Percentiles rank a stretch among this genome's conserved stretches.
phyloP scores from a whole-genome alignment of 176 grass and related monocot species.

The Panicum miliaceum region DNA sequence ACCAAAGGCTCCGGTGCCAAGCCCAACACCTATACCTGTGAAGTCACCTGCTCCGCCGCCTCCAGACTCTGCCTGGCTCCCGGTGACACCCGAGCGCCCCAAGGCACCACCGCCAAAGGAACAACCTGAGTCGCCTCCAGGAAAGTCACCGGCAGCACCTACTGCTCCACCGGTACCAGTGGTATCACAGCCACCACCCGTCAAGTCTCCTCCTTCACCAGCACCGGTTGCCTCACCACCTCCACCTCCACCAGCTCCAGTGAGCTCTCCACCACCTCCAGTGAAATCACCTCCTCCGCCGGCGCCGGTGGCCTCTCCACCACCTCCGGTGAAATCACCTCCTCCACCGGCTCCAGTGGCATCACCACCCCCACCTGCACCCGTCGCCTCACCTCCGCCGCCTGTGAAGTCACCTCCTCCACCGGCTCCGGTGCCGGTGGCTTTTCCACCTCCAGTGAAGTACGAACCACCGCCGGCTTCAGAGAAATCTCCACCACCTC shows the following conservation, averaged over 20 bases:
- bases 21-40: too few relatives aligned
- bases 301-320: not conserved
- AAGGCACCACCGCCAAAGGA: constrained; percentile 9
- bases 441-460: too few relatives aligned
- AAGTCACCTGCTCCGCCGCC: constrained; percentile 33
- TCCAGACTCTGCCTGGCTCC: constrained; percentile 2
- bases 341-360: too few relatives aligned
- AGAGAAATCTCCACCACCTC: too few relatives aligned
- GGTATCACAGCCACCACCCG: not conserved
- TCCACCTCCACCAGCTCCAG: not conserved
- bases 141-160: too few relatives aligned
- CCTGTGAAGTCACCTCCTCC: not conserved
- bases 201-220: not conserved
- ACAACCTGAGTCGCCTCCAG: not conserved
- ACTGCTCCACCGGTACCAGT: not conserved
- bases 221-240: not conserved
- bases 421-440: too few relatives aligned
- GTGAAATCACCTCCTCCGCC: not conserved
- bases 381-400: not conserved
- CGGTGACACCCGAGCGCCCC: constrained; percentile 15
- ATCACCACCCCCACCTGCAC: not conserved
- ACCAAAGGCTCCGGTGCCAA: not conserved
- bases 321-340: not conserved
- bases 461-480: too few relatives aligned
- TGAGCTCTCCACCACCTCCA: not conserved